Evolutionary conservation across 257 asterid genomes (phyloP), one percentile per base, ranked within the genome.

Genomic region (Orobanche coerulescens): DNA sequence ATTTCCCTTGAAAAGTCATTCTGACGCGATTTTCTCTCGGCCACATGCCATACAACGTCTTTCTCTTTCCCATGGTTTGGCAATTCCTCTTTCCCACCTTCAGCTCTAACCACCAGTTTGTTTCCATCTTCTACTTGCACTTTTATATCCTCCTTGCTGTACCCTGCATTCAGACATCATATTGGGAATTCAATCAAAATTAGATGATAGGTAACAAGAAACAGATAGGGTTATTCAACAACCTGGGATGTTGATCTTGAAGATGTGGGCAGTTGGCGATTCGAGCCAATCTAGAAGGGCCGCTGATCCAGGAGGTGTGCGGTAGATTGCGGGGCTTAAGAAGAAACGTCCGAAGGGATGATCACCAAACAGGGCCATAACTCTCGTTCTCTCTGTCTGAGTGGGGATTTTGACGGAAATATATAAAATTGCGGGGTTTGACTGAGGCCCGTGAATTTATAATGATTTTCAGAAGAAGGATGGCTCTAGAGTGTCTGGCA

Each of bases 201-300:
- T 4, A 1, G 0, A 16, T 30, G 36, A 30, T 3, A 30, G 5
- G 36, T 30, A 30, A 30, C 36, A 30, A 7, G 7, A 30, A 2
- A 2, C 7, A 3, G 7, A 30, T 30, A 30, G 36, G 36, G 36
- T 30, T 30, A 40, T 40, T 10, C 1, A 40, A 9, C 6, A 34
- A 84, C 95, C 94, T 58, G 96, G 95, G 16, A 84, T 87, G 62
- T 84, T 79, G 75, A 82, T 58, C 61, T 84, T 86, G 85, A 89
- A 84, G 79, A 86, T 71, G 75, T 86, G 96, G 6, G 86, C 62
- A 15, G 75, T 72, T 6, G 91, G 79, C 28, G 91, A 60, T 63
- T 88, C 95, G 31, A 88, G 5, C 94, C 96, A 88, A 55, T 83
- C 95, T 33, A 88, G 82, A 62, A 83, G 94, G 19, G 88, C 85